Evolutionary conservation across 2,329 filamentous ascomycete genomes (phyloP).

Genomic region (Catunica adiposa): DNA sequence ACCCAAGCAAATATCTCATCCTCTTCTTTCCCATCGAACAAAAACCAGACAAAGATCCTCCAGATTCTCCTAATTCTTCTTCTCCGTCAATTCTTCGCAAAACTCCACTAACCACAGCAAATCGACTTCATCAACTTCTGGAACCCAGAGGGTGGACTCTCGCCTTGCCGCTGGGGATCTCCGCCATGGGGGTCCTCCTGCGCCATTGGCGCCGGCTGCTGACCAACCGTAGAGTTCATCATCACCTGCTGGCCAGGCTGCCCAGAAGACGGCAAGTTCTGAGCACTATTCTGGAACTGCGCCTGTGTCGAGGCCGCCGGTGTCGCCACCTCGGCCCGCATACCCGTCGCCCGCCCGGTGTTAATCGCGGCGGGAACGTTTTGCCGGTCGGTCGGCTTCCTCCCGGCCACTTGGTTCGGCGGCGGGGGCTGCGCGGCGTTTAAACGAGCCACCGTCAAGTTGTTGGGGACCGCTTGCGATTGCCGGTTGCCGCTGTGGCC

Average conservation of each 20-base stretch:
- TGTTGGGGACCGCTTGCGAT: constrained; percentile 58
- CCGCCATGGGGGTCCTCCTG: constrained; percentile 30
- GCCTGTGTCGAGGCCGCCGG: constrained; percentile 84
- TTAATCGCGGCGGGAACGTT: constrained; percentile 58
- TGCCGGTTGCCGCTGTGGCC: constrained; percentile 20
- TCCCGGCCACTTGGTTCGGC: constrained; percentile 61
- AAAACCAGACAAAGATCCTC: neutral
- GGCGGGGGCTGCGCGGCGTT: constrained; percentile 83
- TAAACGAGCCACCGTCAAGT: constrained; percentile 73
- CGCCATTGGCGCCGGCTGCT: constrained; percentile 42
- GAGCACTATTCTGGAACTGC: constrained; percentile 90
- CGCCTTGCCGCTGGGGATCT: constrained; percentile 8
- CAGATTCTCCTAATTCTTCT: neutral
- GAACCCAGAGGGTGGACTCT: constrained; percentile 48
- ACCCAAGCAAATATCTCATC: neutral
- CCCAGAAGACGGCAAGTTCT: constrained; percentile 52
- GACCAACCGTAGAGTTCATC: constrained; percentile 33
- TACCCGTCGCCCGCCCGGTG: constrained; percentile 47
- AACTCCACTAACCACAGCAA: constrained; percentile 55
- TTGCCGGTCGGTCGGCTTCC: constrained; percentile 63
- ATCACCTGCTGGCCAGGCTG: constrained; percentile 42
- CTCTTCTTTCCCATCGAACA: neutral
- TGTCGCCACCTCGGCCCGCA: constrained; percentile 57
- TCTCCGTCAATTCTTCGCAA: neutral
- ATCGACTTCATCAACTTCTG: constrained; percentile 87